Evolutionary conservation across 805 yeast genomes (phyloP), one percentile per base, ranked within the genome.

Genomic region (Metschnikowia proteae): DNA sequence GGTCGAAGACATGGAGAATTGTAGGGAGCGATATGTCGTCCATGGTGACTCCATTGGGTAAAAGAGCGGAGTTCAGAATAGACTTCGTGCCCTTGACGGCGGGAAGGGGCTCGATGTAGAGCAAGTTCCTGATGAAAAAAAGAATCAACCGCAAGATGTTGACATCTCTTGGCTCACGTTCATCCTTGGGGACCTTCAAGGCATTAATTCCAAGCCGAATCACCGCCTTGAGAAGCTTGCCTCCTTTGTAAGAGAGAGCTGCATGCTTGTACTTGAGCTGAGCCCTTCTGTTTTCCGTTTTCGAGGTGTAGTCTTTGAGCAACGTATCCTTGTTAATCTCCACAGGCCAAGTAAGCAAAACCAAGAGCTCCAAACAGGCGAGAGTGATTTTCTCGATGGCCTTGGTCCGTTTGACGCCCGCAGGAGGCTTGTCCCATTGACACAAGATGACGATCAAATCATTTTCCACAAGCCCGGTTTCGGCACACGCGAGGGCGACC

Each of bases 401-500:
- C 13, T 54, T 49, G 11, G 63, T 54, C 45, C 61, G 53, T 37
- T 54, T 51, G 17, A 40, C 47, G 6, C 47, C 54, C 2, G 66
- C 64, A 31, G 64, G 58, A 29, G 73, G 70, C 11, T 60, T 65
- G 43, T 86, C 89, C 88, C 92, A 87, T 59, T 81, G 83, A 25
- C 85, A 74, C 38, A 94, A 63, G 25, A 94, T 89, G 7, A 83
- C 85, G 5, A 85, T 63, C 46, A 94, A 65, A 65, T 92, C 98
- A 56, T 81, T 82, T 1, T 73, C 62, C 5, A 92, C 84, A 8
- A 94, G 71, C 1, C 86, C 85, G 10, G 86, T 81, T 46, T 87
- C 92, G 4, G 89, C 86, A 53, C 95, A 84, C 0, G 96, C 96
- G 44, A 87, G 75, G 0, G 96, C 96, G 4, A 92, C 97, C 51